These are phyloP conservation scores for Sungouiozyma intestinalis DNA, from an alignment of 805 yeast species.

Conservation along the genomic window DNA sequence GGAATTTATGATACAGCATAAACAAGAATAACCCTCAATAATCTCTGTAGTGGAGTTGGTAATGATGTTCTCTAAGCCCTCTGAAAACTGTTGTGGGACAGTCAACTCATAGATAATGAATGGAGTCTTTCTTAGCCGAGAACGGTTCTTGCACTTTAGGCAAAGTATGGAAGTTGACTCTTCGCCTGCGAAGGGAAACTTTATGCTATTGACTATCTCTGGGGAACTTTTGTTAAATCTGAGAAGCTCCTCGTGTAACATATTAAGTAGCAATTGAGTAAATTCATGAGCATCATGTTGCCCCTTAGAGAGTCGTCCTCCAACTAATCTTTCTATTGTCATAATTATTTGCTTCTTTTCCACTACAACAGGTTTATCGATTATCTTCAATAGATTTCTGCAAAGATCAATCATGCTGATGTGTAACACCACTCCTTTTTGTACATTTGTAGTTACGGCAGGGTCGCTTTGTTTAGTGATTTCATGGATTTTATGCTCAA, in stretches of 20 bases:
- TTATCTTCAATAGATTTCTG: slow-evolving; percentile 51
- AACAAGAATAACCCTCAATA: slow-evolving; percentile 71
- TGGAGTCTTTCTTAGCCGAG: slow-evolving; percentile 47
- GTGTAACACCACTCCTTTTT: slow-evolving; percentile 36
- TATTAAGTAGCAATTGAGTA: slow-evolving; percentile 69
- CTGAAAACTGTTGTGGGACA: slow-evolving; percentile 48
- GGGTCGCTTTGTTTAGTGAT: slow-evolving; percentile 24
- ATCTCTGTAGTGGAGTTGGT: slow-evolving; percentile 51
- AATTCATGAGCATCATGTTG: slow-evolving; percentile 97
- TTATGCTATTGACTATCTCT: slow-evolving; percentile 34
- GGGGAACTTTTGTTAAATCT: slow-evolving; percentile 23
- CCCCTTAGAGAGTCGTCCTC: slow-evolving; percentile 60
- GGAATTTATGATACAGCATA: slow-evolving; percentile 48
- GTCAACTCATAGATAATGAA: slow-evolving; percentile 65
- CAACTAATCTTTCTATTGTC: slow-evolving; percentile 60
- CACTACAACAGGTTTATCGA: slow-evolving; percentile 40
- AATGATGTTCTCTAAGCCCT: slow-evolving; percentile 45
- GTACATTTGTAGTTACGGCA: slow-evolving; percentile 18
- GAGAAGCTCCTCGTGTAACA: slow-evolving; percentile 56
- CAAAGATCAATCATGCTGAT: slow-evolving; percentile 43
- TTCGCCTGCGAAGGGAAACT: slow-evolving; percentile 65
- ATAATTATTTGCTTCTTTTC: slow-evolving; percentile 75
- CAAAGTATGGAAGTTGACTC: slow-evolving; percentile 62
- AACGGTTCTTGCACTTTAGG: slow-evolving; percentile 49
- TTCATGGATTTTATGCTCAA: not conserved